A percentile compares a stretch with the other conserved stretches of the same genome.
Conservation (phyloP, 495 filamentous ascomycete genomes). For the Xylaria venustula region DNA sequence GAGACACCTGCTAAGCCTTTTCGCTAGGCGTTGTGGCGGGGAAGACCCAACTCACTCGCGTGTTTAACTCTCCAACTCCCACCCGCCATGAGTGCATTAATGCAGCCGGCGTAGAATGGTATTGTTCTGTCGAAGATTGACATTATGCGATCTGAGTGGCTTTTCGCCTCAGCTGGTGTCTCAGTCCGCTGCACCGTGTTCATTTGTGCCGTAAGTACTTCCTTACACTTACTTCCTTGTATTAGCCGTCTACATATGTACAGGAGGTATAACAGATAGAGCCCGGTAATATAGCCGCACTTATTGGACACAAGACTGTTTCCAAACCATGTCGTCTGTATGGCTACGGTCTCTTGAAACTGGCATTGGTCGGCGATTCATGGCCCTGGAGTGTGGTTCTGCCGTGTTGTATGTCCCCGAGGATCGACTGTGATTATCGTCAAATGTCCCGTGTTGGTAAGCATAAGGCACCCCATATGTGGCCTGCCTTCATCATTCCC, state of each 20-base stretch:
- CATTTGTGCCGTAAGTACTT: background rate
- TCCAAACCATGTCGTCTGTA: background rate
- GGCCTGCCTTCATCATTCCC: background rate
- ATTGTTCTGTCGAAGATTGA: background rate
- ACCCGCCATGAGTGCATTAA: background rate
- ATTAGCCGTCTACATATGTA: too few species aligned
- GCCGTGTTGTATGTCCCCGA: background rate
- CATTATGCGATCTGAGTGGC: background rate
- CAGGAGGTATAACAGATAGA: background rate
- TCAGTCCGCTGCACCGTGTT: background rate
- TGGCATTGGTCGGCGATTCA: background rate
- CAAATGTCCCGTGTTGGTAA: constrained; percentile 1
- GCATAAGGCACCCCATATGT: background rate
- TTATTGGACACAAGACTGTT: background rate
- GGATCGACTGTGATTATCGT: background rate
- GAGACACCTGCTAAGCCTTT: too few species aligned
- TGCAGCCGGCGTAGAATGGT: background rate
- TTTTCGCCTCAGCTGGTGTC: constrained; percentile 3
- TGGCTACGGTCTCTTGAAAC: too few species aligned
- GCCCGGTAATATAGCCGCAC: background rate
- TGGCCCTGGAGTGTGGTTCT: background rate
- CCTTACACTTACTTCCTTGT: too few species aligned
- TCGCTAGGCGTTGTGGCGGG: background rate
- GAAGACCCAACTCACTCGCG: constrained; percentile 2
- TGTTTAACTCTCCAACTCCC: constrained; percentile 2